Base-by-base conservation (phyloP, 805 yeast genomes). In the Metschnikowia peoriensis region DNA sequence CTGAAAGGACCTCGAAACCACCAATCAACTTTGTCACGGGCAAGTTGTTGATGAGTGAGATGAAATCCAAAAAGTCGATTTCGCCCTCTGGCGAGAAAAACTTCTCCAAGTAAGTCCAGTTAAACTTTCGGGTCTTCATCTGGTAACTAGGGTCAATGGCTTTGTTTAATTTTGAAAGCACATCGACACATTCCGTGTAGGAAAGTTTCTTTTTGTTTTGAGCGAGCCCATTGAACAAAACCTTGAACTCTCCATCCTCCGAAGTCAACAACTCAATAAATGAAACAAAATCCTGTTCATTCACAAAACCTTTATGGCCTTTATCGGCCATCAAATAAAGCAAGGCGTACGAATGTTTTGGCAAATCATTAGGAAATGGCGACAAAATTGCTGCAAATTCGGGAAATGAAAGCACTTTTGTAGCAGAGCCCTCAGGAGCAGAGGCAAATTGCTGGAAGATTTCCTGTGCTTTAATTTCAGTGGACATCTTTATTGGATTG, bases 251-350 rank as follows among this genome's bases (percentile, higher is more conserved):
- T 46, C 76, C 78, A 44, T 68, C 66, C 40, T 56, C 55, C 39
- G 61, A 53, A 16, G 66, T 60, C 80, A 81, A 68, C 35, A 76
- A 77, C 54, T 79, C 76, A 61, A 88, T 84, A 65, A 93, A 88
- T 41, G 79, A 78, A 47, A 81, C 71, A 87, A 96, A 93, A 65
- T 93, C 97, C 28, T 74, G 67, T 46, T 84, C 73, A 28, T 81
- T 77, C 46, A 89, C 76, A 53, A 77, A 84, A 7, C 97, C 97
- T 58, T 82, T 81, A 51, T 78, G 75, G 39, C 78, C 76, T 53
- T 81, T 81, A 70, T 93, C 98, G 14, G 96, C 89, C 28, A 90
- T 83, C 51, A 87, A 75, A 65, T 88, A 93, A 46, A 93, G 82
- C 54, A 92, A 77, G 6, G 77, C 64, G 49, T 66, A 73, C 6